Evolutionary conservation across 352 stramenopile genomes (phyloP).

Genomic region (Pythium sukuiense): DNA sequence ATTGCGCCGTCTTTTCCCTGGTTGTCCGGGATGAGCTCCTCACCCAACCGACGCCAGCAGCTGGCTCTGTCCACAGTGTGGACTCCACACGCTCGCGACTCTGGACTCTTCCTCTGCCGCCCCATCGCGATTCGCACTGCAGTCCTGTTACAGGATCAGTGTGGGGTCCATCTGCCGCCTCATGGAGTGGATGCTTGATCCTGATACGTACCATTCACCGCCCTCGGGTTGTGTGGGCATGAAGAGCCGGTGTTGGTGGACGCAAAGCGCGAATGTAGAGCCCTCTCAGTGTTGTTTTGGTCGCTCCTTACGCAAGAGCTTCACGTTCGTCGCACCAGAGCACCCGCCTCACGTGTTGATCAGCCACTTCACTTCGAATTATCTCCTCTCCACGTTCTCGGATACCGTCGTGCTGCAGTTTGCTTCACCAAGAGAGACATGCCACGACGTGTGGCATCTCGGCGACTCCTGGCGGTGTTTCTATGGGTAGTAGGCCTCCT

Average conservation of each 20-base stretch:
- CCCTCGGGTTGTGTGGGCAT: no score
- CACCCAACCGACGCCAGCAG: neutral
- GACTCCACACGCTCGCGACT: neutral
- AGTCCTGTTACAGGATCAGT: no score
- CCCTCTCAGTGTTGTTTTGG: neutral
- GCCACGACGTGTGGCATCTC: neutral
- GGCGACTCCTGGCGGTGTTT: neutral
- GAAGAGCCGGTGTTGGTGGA: neutral
- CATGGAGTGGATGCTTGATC: neutral
- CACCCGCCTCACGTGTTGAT: neutral
- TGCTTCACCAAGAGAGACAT: neutral
- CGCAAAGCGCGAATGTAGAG: neutral
- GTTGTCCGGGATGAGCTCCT: neutral
- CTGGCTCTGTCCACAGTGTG: neutral
- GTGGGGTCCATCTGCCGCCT: no score
- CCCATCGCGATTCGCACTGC: no score
- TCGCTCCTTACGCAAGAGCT: neutral
- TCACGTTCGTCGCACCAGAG: neutral
- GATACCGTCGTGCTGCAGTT: no score
- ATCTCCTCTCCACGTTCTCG: neutral
- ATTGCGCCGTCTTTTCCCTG: neutral
- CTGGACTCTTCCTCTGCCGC: neutral
- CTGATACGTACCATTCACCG: neutral
- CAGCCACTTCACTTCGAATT: neutral
- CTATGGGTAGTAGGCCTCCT: neutral